Evolutionary conservation across 2,329 filamentous ascomycete genomes (phyloP).

Genomic region (Colletotrichum sp.): DNA sequence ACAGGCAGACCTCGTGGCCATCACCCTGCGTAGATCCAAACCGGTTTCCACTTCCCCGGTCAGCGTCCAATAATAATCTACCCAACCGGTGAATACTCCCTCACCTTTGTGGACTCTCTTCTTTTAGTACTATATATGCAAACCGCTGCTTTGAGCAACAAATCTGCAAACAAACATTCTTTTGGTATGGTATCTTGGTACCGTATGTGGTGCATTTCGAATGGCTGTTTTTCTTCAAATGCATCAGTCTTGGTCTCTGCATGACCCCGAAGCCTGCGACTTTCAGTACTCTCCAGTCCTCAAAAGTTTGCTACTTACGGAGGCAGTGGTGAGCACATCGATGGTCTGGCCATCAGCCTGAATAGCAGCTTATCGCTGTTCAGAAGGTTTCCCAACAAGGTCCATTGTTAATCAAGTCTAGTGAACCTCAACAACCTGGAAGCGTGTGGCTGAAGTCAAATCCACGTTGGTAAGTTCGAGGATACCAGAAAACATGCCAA

Average conservation of each 20-base stretch:
- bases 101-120: not conserved
- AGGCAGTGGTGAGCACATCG: not conserved
- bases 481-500: not conserved
- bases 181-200: not conserved
- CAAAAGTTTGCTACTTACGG: not conserved
- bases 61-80: not conserved
- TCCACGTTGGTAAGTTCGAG: not conserved
- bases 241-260: not conserved
- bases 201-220: not conserved
- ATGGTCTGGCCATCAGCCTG: not conserved
- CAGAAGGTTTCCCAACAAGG: not conserved
- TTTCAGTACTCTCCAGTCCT: not conserved
- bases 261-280: not conserved
- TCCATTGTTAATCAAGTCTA: not conserved
- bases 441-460: not conserved
- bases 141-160: not conserved
- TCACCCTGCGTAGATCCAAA: constrained; percentile 15
- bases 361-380: not conserved
- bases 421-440: not conserved
- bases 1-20: not conserved
- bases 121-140: not conserved
- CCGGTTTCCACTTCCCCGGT: constrained; percentile 17
- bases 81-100: not conserved
- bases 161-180: not conserved
- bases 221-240: not conserved